phyloP scores from a whole-genome alignment of 2,329 filamentous ascomycete species.

The Cercospora beticola region DNA sequence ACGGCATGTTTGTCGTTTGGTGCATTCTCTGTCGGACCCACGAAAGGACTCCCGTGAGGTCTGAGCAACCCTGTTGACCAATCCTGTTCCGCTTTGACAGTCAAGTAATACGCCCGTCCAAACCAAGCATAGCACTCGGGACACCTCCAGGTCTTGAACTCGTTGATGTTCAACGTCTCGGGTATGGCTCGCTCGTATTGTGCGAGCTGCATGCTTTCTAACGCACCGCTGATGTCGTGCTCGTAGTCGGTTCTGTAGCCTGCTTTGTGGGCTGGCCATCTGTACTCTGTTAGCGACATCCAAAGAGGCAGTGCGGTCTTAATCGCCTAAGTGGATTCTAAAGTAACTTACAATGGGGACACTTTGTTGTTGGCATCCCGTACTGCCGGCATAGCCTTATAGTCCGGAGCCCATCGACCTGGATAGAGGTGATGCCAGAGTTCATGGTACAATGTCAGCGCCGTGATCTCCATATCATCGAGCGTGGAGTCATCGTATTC shows the following conservation, averaged over 20 bases:
- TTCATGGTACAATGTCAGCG: constrained; percentile 2
- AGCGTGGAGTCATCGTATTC: neutral
- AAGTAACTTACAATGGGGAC: neutral
- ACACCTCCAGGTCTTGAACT: constrained; percentile 1
- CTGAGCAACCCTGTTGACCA: neutral
- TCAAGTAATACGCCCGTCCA: neutral
- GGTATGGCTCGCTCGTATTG: neutral
- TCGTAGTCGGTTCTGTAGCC: constrained; percentile 4
- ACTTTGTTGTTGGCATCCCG: neutral
- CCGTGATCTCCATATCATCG: constrained; percentile 2
- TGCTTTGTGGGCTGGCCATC: neutral
- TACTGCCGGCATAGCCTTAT: neutral
- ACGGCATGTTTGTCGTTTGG: neutral
- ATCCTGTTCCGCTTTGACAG: neutral
- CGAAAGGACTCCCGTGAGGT: neutral
- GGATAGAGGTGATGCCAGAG: neutral
- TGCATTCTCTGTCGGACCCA: neutral
- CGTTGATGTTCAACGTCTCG: neutral
- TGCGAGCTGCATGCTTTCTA: neutral
- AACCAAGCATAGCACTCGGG: constrained; percentile 9
- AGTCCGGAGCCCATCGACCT: neutral
- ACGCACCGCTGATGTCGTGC: neutral
- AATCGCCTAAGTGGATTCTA: neutral
- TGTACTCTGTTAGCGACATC: neutral
- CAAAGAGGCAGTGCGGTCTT: neutral